Base-by-base conservation (phyloP, 1,284 basidiomycete genomes). In the Taiwanofungus camphoratus region DNA sequence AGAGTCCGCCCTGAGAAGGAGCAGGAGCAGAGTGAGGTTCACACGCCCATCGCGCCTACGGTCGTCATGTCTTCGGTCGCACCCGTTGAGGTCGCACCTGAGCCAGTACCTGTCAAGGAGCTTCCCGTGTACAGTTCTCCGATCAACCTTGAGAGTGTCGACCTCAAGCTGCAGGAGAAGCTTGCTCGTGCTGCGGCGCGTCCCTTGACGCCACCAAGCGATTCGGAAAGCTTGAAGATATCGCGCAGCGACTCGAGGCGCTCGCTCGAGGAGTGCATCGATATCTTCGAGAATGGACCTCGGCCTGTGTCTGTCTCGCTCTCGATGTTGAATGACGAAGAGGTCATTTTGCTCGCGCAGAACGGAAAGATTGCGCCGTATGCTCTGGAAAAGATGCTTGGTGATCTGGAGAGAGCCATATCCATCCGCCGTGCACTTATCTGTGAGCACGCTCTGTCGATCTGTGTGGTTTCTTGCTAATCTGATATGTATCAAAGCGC, bases 351-450 rank as follows among this genome's bases (percentile, higher is more conserved):
- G 42, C 74, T 99, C 22, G 81, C 87, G 7, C 91, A 97, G 67
- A 86, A 86, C 12, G 92, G 93, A 39, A 96, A 94, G 77, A 87
- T 99, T 52, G 86, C 91, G 1, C 77, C 90, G 5, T 98, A 99
- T 63, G 91, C 92, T 11, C 68, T 99, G 33, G 95, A 99, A 68
- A 99, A 97, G 74, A 79, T 89, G 36, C 69, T 98, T 26, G 87
- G 86, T 53, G 84, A 96, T 57, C 71, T 87, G 5, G 87, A 92
- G 52, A 72, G 95, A 22, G 94, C 95, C 27, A 95, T 99, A 3
- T 68, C 76, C 27, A 77, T 99, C 47, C 81, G 96, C 36, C 73
- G 96, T 41, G 90, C 92, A 5, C 73, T 99, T 53, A 86, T 99
- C 48, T 97, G 88, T 89, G 60, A 70, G 87, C 20, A 2, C 34